phyloP scores from a whole-genome alignment of 805 yeast species.

The Metschnikowia chrysomelidarum region DNA sequence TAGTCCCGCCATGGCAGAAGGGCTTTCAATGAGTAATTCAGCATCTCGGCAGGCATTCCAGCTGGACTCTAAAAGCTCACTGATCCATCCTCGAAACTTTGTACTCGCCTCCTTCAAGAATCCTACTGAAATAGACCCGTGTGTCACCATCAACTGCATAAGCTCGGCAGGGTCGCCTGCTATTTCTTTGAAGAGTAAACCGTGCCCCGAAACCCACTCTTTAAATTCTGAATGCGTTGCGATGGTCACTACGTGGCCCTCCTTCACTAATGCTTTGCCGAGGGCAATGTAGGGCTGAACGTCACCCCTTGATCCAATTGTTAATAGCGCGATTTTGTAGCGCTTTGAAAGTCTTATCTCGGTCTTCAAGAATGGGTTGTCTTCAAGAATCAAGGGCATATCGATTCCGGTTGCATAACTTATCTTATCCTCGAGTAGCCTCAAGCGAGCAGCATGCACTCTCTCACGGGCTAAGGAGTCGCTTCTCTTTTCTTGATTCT shows the following conservation, averaged over 20 bases:
- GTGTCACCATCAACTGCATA: slow-evolving; percentile 89
- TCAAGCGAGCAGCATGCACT: slow-evolving; percentile 57
- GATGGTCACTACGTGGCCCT: slow-evolving; percentile 82
- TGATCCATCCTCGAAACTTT: slow-evolving; percentile 81
- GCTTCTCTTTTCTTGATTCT: slow-evolving; percentile 3
- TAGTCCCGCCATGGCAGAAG: slow-evolving; percentile 92
- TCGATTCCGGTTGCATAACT: slow-evolving; percentile 58
- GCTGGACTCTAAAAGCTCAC: slow-evolving; percentile 63
- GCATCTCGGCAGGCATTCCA: slow-evolving; percentile 87
- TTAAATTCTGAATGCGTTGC: slow-evolving; percentile 84
- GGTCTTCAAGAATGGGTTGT: slow-evolving; percentile 53
- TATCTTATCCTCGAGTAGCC: slow-evolving; percentile 65
- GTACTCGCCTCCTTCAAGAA: slow-evolving; percentile 80
- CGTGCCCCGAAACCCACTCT: slow-evolving; percentile 68
- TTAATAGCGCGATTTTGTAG: slow-evolving; percentile 63
- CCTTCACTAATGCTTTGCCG: slow-evolving; percentile 71
- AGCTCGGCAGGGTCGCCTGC: slow-evolving; percentile 94
- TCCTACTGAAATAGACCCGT: slow-evolving; percentile 81
- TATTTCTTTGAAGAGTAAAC: slow-evolving; percentile 64
- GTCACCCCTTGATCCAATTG: slow-evolving; percentile 95
- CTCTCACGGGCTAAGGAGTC: slow-evolving; percentile 15
- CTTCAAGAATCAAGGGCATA: slow-evolving; percentile 68
- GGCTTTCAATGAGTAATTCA: slow-evolving; percentile 90
- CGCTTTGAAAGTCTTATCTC: slow-evolving; percentile 53
- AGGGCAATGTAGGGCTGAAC: slow-evolving; percentile 94